These are phyloP conservation scores for Selaginella moellendorffii DNA, from an alignment of 75 land plant species.

Conservation along the genomic window DNA sequence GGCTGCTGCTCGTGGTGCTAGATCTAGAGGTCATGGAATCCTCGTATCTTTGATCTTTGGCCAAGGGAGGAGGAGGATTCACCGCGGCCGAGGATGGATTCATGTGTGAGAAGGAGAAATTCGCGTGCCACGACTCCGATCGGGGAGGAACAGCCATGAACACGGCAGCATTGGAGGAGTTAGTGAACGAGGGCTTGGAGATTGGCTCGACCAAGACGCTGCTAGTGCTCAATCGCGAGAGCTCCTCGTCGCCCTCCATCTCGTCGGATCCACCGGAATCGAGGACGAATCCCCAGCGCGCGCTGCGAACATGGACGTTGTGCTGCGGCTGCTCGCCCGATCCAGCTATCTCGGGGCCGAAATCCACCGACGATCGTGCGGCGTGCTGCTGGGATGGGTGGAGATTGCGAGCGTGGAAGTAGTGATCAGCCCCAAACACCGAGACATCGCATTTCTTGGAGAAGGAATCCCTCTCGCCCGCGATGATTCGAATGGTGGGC, in stretches of 20 bases:
- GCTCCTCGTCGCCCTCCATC: no score
- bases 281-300: not conserved
- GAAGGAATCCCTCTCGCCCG: no score
- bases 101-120: no score
- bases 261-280: not conserved
- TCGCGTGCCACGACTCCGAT: no score
- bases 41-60: not conserved
- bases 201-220: no score
- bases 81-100: not conserved
- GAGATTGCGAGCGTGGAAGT: not conserved
- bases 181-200: no score
- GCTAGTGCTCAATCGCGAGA: no score
- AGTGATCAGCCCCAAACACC: not conserved
- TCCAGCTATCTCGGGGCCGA: not conserved
- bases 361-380: not conserved
- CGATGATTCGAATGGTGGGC: no score
- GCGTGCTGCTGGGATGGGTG: no score
- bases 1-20: not conserved
- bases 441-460: not conserved
- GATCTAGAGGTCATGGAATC: not conserved
- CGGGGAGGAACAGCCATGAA: not conserved
- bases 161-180: no score
- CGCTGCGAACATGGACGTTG: not conserved
- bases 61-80: not conserved
- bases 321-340: not conserved